These are phyloP conservation scores for Myotisia sp. DNA, from an alignment of 2,329 filamentous ascomycete species.

Conservation along the genomic window DNA sequence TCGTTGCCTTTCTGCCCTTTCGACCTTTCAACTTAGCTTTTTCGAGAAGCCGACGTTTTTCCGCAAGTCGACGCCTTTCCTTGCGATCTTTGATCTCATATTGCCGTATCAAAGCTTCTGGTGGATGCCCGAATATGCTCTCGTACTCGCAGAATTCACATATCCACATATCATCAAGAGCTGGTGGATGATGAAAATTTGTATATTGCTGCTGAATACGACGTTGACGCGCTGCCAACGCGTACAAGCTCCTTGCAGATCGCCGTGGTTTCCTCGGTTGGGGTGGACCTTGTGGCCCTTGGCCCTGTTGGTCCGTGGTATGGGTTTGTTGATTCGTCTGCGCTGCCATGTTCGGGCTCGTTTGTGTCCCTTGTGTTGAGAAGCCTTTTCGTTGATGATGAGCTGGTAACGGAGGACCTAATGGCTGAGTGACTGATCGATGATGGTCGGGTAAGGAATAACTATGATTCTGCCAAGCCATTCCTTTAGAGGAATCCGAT, in stretches of 20 bases:
- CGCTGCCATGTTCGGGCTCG: conserved; percentile 35
- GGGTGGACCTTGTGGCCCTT: conserved; percentile 29
- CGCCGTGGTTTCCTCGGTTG: conserved; percentile 51
- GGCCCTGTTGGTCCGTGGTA: conserved; percentile 21
- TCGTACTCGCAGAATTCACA: conserved; percentile 99
- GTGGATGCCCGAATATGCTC: conserved; percentile 78
- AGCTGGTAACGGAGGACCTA: conserved; percentile 21
- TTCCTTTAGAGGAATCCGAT: conserved; percentile 67
- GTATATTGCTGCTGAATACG: conserved; percentile 61
- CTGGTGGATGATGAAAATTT: conserved; percentile 61
- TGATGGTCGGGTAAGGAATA: conserved; percentile 27
- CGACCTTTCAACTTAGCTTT: conserved; percentile 89
- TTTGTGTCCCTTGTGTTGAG: conserved; percentile 43
- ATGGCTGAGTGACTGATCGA: conserved; percentile 21
- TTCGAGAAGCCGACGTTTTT: conserved; percentile 69
- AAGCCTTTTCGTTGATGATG: conserved; percentile 29
- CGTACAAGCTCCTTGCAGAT: conserved; percentile 55
- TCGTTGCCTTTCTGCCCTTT: conserved; percentile 72
- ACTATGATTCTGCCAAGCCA: conserved; percentile 56
- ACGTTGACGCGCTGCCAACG: conserved; percentile 60
- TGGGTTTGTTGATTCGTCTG: conserved; percentile 13
- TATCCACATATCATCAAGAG: conserved; percentile 68
- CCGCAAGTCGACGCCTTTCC: conserved; percentile 68
- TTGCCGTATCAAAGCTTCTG: conserved; percentile 68
- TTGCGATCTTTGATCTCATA: conserved; percentile 92